A percentile compares a stretch with the other conserved stretches of the same genome.
These are phyloP conservation scores for Orbilia oligospora DNA, from an alignment of 2,329 filamentous ascomycete species.

Conservation along the genomic window DNA sequence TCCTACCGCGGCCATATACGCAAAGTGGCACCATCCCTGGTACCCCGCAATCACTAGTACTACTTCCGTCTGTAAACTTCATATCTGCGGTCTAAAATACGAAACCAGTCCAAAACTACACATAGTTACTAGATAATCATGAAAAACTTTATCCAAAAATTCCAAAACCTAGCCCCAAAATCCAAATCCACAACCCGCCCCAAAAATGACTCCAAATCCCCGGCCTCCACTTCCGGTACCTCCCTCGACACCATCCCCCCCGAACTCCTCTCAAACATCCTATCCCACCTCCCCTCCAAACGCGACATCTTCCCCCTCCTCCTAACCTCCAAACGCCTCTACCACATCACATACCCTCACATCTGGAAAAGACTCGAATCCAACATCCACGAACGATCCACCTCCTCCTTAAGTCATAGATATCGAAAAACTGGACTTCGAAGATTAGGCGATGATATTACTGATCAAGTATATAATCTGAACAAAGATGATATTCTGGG, in stretches of 20 bases:
- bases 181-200: not conserved
- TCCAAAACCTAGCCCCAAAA: not conserved
- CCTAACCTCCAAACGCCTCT: not conserved
- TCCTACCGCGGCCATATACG: too few relatives aligned
- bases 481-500: not conserved
- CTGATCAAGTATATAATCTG: too few relatives aligned
- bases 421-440: not conserved
- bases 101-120: too few relatives aligned
- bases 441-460: not conserved
- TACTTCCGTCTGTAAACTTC: too few relatives aligned
- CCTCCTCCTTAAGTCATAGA: too few relatives aligned
- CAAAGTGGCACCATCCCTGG: too few relatives aligned
- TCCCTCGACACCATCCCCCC: conserved; percentile 1
- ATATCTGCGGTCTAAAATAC: too few relatives aligned
- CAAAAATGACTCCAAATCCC: not conserved
- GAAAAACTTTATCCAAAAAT: too few relatives aligned
- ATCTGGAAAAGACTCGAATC: not conserved
- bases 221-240: too few relatives aligned
- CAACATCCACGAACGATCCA: not conserved
- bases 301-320: not conserved
- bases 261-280: conserved; percentile 1
- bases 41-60: too few relatives aligned
- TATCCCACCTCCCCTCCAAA: not conserved
- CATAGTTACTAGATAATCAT: too few relatives aligned
- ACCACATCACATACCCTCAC: not conserved